Percentiles rank a stretch among this genome's conserved stretches.
These are phyloP conservation scores for Albizia julibrissin DNA, from an alignment of 306 rosid genomes.

Conservation along the genomic window DNA sequence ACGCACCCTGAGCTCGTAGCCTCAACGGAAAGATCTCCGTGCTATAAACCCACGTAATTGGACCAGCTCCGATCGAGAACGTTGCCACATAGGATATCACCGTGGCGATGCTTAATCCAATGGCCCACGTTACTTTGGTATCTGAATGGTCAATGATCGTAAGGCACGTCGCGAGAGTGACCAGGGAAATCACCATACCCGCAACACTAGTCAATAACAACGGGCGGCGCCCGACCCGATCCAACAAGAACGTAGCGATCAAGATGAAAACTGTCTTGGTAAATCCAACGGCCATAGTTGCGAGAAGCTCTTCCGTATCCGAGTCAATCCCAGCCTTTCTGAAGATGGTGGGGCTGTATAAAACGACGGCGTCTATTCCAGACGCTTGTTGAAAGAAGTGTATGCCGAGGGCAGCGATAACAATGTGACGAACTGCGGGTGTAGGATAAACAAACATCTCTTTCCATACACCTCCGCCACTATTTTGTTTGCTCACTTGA, in stretches of 20 bases:
- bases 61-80: conserved; percentile 88
- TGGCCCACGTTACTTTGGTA: conserved; percentile 47
- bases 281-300: conserved; percentile 80
- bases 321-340: conserved; percentile 61
- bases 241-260: conserved; percentile 69
- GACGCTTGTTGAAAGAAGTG: conserved; percentile 85
- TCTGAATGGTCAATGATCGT: conserved; percentile 43
- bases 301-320: conserved; percentile 38
- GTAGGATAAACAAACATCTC: conserved; percentile 65
- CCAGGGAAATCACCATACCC: conserved; percentile 63
- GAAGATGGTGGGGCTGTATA: conserved; percentile 74
- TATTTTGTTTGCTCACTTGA: conserved; percentile 28
- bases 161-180: conserved; percentile 43
- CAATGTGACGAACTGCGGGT: conserved; percentile 66
- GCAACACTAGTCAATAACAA: conserved; percentile 59
- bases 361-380: conserved; percentile 79
- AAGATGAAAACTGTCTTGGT: conserved; percentile 59
- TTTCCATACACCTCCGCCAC: conserved; percentile 75
- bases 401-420: conserved; percentile 62
- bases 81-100: conserved; percentile 60
- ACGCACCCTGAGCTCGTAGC: conserved; percentile 78
- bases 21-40: conserved; percentile 73
- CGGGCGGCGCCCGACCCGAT: conserved; percentile 73
- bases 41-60: conserved; percentile 79
- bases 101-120: conserved; percentile 47